phyloP scores from a whole-genome alignment of 257 asterid genomes.

The Coffea eugenioides region DNA sequence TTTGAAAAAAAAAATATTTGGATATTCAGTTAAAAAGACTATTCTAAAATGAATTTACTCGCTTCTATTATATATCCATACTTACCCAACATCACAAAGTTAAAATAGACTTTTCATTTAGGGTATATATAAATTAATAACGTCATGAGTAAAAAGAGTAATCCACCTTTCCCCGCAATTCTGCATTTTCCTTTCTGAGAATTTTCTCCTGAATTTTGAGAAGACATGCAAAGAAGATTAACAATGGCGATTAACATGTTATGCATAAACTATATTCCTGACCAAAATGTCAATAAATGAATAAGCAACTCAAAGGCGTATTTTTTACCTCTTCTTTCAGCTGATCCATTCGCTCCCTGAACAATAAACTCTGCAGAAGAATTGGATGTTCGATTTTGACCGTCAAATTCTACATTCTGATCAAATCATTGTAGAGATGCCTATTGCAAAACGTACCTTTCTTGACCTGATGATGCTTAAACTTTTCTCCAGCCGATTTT shows the following conservation, averaged over 20 bases:
- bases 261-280: background rate
- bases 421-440: background rate
- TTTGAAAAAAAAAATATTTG: no score
- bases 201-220: constrained; percentile 37
- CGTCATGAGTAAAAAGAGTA: background rate
- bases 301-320: background rate
- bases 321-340: constrained; percentile 44
- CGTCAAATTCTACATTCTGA: background rate
- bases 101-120: background rate
- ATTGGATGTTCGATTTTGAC: background rate
- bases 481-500: constrained; percentile 49
- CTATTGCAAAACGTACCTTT: constrained; percentile 38
- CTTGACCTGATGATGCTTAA: constrained; percentile 41
- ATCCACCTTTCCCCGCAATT: constrained; percentile 45
- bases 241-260: background rate
- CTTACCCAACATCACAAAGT: background rate
- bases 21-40: background rate
- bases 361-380: constrained; percentile 32
- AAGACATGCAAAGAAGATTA: background rate
- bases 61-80: no score
- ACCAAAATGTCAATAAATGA: background rate
- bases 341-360: constrained; percentile 36
- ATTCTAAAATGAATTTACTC: background rate
- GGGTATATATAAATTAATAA: background rate
- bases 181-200: constrained; percentile 37